Base-by-base conservation (phyloP, 2,329 filamentous ascomycete genomes). In the Aspergillus spinulosporus region DNA sequence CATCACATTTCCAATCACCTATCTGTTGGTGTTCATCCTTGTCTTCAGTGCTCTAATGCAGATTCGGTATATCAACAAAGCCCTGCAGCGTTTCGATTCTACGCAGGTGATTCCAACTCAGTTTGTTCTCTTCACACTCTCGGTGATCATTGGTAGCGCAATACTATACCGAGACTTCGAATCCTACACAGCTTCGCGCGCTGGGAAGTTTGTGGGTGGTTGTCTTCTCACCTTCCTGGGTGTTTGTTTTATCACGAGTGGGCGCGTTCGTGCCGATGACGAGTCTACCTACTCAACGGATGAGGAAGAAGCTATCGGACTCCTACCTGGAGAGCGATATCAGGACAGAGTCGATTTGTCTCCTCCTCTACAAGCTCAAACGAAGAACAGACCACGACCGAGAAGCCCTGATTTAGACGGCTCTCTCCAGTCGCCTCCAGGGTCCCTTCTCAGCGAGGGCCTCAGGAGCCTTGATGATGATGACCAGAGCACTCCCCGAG, bases 31-130 rank as follows among this genome's bases (percentile, higher is more conserved):
- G 6, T 78, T 88, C 49, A 82, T 97, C 48, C 82, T 99, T 28
- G 80, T 94, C 14, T 83, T 79, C 45, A 97, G 93, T 1, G 94
- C 94, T 5, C 80, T 99, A 58, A 92, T 97, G 88, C 94, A 99
- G 75, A 93, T 99, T 65, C 93, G 91, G 70, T 99, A 97, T 70
- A 84, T 99, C 71, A 99, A 97, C 76, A 89, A 85, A 50, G 87
- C 88, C 1, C 80, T 99, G 51, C 92, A 97, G 71, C 86, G 90
- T 46, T 99, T 97, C 77, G 91, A 97, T 73, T 96, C 94, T 5
- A 99, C 94, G 0, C 92, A 97, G 72, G 94, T 99, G 64, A 99
- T 99, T 61, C 94, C 94, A 0, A 94, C 94, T 11, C 94, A 99
- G 68, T 99, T 99, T 66, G 94, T 99, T 49, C 84, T 95, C 61